phyloP scores from a whole-genome alignment of 148 eudicot species.

The Cornus controversa region DNA sequence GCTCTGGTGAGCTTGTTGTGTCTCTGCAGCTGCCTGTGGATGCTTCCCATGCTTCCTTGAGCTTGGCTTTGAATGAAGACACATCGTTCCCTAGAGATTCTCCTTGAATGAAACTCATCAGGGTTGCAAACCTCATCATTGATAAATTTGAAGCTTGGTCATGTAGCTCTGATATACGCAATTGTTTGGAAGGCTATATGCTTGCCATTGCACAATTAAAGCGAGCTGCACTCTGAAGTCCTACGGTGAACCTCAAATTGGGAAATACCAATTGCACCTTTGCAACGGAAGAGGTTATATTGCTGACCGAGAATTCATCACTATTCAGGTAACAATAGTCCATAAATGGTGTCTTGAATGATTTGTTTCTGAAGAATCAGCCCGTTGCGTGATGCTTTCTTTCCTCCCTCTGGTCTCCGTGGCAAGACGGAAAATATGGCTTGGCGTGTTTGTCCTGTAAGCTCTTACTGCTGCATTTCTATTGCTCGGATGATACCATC shows the following conservation, averaged over 20 bases:
- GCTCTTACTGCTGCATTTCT: neutral
- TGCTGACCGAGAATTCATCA: neutral
- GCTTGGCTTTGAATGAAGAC: neutral
- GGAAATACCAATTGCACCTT: neutral
- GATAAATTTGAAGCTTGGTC: neutral
- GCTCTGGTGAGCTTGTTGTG: neutral
- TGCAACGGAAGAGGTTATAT: neutral
- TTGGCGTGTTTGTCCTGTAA: neutral
- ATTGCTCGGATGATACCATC: neutral
- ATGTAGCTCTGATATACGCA: neutral
- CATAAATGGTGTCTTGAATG: no score
- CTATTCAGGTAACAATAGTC: neutral
- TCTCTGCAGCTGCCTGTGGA: conserved; percentile 9
- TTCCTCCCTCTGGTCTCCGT: neutral
- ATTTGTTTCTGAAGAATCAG: neutral
- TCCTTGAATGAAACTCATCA: neutral
- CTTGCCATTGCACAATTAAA: neutral
- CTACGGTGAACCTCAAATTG: conserved; percentile 1
- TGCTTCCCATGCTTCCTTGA: neutral
- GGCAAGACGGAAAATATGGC: neutral
- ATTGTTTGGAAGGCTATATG: neutral
- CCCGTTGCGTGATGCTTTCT: neutral
- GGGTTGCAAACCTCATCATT: neutral
- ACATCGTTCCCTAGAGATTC: neutral
- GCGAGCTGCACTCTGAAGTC: neutral